Evolutionary conservation across 352 stramenopile genomes (phyloP), one percentile per base, ranked within the genome.

Genomic region (Phytophthora pini): DNA sequence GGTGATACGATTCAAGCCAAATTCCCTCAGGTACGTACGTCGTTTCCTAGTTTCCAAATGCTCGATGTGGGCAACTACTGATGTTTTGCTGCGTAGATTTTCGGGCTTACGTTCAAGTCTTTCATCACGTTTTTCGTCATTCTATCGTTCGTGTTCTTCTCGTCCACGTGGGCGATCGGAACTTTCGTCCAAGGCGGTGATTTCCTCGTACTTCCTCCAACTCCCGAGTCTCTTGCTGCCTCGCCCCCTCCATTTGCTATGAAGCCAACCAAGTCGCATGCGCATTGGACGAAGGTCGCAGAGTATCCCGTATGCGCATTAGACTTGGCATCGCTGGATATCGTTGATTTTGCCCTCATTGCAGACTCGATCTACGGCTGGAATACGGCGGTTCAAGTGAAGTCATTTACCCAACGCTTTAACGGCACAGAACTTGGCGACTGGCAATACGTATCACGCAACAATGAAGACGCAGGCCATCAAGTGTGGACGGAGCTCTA

Each of bases 81-180:
- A 72, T 47, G n/a, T 24, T 43, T 3, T 24, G 41, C 6, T 52
- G 11, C 10, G 34, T 52, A 93, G 76, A 90, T 94, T 51, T 96
- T 96, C 36, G 88, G 88, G n/a, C 68, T 79, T 22, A 88, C 88
- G 2, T 96, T 96, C 76, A 89, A 89, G 61, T 87, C 82, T 13
- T 96, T 96, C 52, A 93, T 96, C 73, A 92, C 83, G 20, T 76
- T 78, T 27, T 94, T 96, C 55, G 84, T 96, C 5, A 68, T 94
- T 40, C 44, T 96, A 7, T 94, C 86, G 36, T 94, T 94, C 48
- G 73, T 94, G 7, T 96, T 96, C 66, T 96, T 96, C 66, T 91
- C 88, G 49, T 93, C 86, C 13, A 90, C 86, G 45, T 96, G 86
- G 82, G 84, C 80, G n/a, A 74, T 96, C 27, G 88, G 88, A 40